Conservation (phyloP, 768 basidiomycete species). For the Boletus barrowsii region DNA sequence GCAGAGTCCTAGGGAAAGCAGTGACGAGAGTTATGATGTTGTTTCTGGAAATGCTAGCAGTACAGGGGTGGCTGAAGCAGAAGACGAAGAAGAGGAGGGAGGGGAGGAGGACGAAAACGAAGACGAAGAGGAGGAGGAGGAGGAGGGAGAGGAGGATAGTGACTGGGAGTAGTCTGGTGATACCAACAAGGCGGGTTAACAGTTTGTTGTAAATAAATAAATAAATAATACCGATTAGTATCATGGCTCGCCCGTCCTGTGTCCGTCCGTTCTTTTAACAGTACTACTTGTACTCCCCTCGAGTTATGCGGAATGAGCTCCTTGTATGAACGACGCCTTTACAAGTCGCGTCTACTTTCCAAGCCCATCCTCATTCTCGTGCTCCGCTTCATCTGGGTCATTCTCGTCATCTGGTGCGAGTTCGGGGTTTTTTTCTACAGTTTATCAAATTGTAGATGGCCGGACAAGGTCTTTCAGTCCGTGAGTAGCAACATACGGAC, state of each 20-base stretch:
- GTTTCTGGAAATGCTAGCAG: conserved; percentile 53
- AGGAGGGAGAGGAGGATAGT: conserved; percentile 26
- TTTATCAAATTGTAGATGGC: conserved; percentile 61
- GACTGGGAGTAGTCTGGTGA: conserved; percentile 51
- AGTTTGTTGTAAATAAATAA: no score
- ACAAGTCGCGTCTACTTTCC: conserved; percentile 23
- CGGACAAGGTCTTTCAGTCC: conserved; percentile 33
- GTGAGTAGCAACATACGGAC: conserved; percentile 19
- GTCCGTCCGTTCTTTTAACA: not conserved
- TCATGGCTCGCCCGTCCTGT: not conserved
- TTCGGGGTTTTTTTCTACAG: conserved; percentile 56
- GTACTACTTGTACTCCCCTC: not conserved
- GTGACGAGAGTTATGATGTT: conserved; percentile 68
- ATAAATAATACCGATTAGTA: not conserved
- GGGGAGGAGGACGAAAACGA: conserved; percentile 35
- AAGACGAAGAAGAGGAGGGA: conserved; percentile 27
- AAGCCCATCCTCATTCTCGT: conserved; percentile 38
- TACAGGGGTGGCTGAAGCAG: conserved; percentile 32
- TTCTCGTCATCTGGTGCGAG: conserved; percentile 65
- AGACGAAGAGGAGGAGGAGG: conserved; percentile 5
- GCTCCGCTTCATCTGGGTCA: conserved; percentile 52
- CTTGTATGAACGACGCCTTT: conserved; percentile 27
- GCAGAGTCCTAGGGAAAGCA: conserved; percentile 50
- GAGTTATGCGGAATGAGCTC: conserved; percentile 29
- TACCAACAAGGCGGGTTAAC: no score